Evolutionary conservation across 2,329 filamentous ascomycete genomes (phyloP).

Genomic region (Penicillium thymicola): DNA sequence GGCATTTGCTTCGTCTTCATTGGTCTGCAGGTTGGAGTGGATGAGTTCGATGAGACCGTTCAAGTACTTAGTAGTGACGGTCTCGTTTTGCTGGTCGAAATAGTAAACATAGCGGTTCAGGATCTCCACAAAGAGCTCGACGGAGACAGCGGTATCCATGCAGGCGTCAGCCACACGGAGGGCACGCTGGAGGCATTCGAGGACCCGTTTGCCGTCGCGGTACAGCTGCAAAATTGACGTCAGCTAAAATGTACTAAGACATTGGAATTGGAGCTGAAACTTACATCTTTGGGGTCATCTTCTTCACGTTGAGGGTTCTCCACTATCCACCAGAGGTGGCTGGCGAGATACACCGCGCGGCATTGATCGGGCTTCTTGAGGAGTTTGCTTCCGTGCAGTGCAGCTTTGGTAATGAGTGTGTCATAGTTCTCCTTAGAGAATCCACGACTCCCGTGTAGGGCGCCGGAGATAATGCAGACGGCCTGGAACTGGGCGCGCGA

Average conservation of each 20-base stretch:
- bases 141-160: slow-evolving; percentile 96
- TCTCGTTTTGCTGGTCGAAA: slow-evolving; percentile 98
- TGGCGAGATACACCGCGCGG: slow-evolving; percentile 91
- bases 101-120: slow-evolving; percentile 98
- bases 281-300: slow-evolving; percentile 74
- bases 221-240: slow-evolving; percentile 64
- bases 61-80: slow-evolving; percentile 95
- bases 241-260: background rate
- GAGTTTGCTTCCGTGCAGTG: slow-evolving; percentile 92
- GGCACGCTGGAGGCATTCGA: slow-evolving; percentile 93
- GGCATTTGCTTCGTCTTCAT: slow-evolving; percentile 62
- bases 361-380: slow-evolving; percentile 98
- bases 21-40: slow-evolving; percentile 88
- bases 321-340: slow-evolving; percentile 96
- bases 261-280: slow-evolving; percentile 35
- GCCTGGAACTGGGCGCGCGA: slow-evolving; percentile 97
- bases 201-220: slow-evolving; percentile 92
- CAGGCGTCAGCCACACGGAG: slow-evolving; percentile 95
- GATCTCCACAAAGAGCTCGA: slow-evolving; percentile 98
- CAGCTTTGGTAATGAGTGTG: slow-evolving; percentile 95
- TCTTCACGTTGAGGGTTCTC: slow-evolving; percentile 74
- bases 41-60: slow-evolving; percentile 98
- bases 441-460: slow-evolving; percentile 80
- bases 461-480: slow-evolving; percentile 88
- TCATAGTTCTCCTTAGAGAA: slow-evolving; percentile 98